phyloP scores from a whole-genome alignment of 495 filamentous ascomycete species.

The Haplographium delicatum region DNA sequence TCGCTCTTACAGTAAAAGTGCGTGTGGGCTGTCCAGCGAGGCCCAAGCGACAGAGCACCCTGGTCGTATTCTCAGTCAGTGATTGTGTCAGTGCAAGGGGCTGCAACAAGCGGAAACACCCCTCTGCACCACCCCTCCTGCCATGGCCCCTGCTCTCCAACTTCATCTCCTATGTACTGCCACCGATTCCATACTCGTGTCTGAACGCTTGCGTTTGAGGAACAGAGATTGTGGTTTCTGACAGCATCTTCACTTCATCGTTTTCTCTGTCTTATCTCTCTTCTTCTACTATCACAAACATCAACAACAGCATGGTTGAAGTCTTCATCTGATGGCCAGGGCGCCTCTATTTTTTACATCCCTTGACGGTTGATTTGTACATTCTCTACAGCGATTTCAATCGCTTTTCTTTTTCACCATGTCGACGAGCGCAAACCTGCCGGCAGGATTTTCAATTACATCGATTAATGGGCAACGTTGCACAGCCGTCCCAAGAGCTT shows the following conservation, averaged over 20 bases:
- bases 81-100: constrained; percentile 18
- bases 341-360: constrained; percentile 12
- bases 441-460: constrained; percentile 37
- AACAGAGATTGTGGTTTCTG: constrained; percentile 16
- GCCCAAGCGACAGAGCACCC: background rate
- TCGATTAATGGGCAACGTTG: constrained; percentile 41
- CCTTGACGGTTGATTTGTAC: constrained; percentile 20
- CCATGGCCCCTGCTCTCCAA: background rate
- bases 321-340: constrained; percentile 20
- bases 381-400: constrained; percentile 19
- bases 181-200: constrained; percentile 14
- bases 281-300: constrained; percentile 15
- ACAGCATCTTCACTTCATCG: constrained; percentile 7
- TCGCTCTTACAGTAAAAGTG: no score
- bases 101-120: constrained; percentile 15
- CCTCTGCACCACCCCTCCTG: constrained; percentile 8
- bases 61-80: background rate
- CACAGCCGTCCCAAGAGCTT: constrained; percentile 39
- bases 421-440: constrained; percentile 31
- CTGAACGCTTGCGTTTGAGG: constrained; percentile 23
- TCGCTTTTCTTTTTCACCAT: constrained; percentile 21
- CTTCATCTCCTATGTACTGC: background rate
- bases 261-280: constrained; percentile 24
- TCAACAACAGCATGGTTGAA: constrained; percentile 8
- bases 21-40: no score